Conservation (phyloP, 805 yeast genomes). For the Schwanniomyces polymorphus region DNA sequence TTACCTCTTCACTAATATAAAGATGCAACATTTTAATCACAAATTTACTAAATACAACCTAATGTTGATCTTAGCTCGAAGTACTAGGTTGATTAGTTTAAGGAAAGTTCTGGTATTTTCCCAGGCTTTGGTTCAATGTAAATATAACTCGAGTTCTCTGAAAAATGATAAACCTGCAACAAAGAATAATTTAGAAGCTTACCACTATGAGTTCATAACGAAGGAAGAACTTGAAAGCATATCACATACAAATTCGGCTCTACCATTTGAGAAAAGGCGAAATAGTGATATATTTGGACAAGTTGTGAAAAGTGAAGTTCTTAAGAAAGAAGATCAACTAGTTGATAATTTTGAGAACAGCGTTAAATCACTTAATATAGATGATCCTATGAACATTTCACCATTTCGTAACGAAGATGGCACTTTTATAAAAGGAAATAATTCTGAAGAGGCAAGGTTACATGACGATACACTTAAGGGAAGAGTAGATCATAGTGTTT, state of each 20-base stretch:
- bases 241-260: neutral
- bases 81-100: neutral
- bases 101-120: neutral
- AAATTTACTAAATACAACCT: neutral
- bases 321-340: conserved; percentile 8
- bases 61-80: neutral
- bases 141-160: neutral
- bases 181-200: conserved; percentile 1
- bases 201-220: conserved; percentile 1
- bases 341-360: conserved; percentile 5
- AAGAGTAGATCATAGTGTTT: conserved; percentile 49
- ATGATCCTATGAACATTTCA: conserved; percentile 14
- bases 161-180: neutral
- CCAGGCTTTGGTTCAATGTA: neutral
- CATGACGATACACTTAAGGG: conserved; percentile 60
- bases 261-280: conserved; percentile 19
- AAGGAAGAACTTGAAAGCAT: neutral
- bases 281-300: conserved; percentile 24
- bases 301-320: conserved; percentile 19
- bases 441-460: conserved; percentile 53
- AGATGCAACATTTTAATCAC: neutral
- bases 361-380: conserved; percentile 1
- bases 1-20: neutral
- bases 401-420: conserved; percentile 42
- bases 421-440: conserved; percentile 40